Conservation (phyloP, 106 monocot genomes). For the Allium cepa region DNA sequence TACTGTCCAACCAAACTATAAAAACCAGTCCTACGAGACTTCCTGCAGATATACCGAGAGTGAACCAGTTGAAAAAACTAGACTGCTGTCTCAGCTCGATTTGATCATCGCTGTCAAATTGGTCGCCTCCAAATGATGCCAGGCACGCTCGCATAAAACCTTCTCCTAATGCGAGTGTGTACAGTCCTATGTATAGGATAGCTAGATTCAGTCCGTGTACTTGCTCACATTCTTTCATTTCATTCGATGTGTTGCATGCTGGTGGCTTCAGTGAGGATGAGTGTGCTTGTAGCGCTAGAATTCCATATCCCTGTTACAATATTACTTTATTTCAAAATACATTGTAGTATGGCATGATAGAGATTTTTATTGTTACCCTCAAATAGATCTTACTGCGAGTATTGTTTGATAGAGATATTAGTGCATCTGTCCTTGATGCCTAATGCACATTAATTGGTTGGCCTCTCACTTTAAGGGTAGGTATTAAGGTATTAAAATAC, state of each 20-base stretch:
- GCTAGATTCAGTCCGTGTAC: conserved; percentile 34
- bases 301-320: conserved; percentile 33
- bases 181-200: conserved; percentile 42
- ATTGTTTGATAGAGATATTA: no score
- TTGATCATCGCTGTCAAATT: conserved; percentile 54
- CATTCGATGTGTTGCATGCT: conserved; percentile 21
- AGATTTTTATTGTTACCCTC: no score
- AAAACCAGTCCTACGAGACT: conserved; percentile 32
- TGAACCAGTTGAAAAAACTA: conserved; percentile 81
- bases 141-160: conserved; percentile 48
- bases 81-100: conserved; percentile 33
- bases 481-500: no score
- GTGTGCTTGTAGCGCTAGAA: conserved; percentile 78
- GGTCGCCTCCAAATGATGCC: conserved; percentile 69
- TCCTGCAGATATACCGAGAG: conserved; percentile 58
- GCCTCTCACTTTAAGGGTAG: no score
- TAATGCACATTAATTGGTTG: no score
- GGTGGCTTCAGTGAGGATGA: conserved; percentile 52
- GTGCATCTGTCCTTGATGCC: no score
- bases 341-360: no score
- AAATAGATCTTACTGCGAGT: no score
- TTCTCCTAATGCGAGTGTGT: conserved; percentile 50
- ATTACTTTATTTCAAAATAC: no score
- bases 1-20: conserved; percentile 62
- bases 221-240: conserved; percentile 30